Base-by-base conservation (phyloP, 2,329 filamentous ascomycete species). In the Penicillium sp. region DNA sequence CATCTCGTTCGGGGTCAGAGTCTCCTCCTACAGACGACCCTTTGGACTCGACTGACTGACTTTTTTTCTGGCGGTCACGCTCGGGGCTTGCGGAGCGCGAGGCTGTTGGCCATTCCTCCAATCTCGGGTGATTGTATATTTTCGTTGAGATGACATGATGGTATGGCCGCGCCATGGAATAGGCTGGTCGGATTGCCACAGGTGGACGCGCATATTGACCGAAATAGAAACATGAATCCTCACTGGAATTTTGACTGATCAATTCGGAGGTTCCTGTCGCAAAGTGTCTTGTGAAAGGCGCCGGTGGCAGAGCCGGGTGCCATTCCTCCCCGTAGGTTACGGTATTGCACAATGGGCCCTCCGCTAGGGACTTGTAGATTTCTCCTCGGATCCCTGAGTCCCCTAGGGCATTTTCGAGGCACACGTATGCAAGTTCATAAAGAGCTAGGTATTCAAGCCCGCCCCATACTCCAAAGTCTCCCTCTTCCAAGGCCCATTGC, bases 401-500 rank as follows among this genome's bases (percentile, higher is more conserved):
- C 4, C 2, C n/a, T 8, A 53, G 44, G 9, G 35, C 32, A 11
- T n/a, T 2, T n/a, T 53, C 50, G 13, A 53, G 23, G n/a, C 50
- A 48, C 16, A n/a, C 6, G 11, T 29, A 41, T 14, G 43, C 50
- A 27, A 53, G 29, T 47, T 53, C 50, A 29, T 35, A 47, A 30
- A 53, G 43, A 19, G 16, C 27, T 18, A 26, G 29, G 29, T 48
- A 48, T 23, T 34, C 35, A 4, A 53, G n/a, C 29, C 44, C 43
- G 2, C 27, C 16, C 50, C 50, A 53, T 3, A 14, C 11, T 11
- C 23, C 9, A 43, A 40, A 53, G 7, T 53, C 13, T 2, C 50
- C 50, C 27, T 52, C 50, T 10, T 53, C 50, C 16, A 53, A 29
- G 7, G 30, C 32, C 50, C 50, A 53, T 8, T 47, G 36, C 11